A percentile compares a stretch with the other conserved stretches of the same genome.
Conservation (phyloP, 495 filamentous ascomycete genomes). For the Chaetomium fimeti region DNA sequence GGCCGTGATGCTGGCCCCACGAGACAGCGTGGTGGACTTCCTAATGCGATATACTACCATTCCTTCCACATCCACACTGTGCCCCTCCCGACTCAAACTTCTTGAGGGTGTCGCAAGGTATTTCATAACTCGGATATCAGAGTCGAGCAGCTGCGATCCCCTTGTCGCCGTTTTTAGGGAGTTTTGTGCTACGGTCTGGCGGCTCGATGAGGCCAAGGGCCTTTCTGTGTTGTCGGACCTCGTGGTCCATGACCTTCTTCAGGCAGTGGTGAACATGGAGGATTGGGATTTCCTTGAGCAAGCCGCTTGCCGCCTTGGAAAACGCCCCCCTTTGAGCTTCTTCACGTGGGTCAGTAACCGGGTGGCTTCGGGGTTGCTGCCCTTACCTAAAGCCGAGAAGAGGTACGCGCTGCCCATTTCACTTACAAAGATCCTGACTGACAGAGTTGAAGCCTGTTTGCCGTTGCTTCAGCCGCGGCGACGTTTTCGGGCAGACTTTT, state of each 20-base stretch:
- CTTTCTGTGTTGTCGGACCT: slow-evolving; percentile 12
- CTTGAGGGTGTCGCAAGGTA: slow-evolving; percentile 10
- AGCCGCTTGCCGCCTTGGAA: slow-evolving; percentile 8
- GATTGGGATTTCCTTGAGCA: slow-evolving; percentile 26
- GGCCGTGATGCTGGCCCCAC: slow-evolving; percentile 26
- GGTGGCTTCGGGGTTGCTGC: slow-evolving; percentile 7
- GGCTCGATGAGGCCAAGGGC: slow-evolving; percentile 15
- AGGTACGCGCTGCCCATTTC: slow-evolving; percentile 1
- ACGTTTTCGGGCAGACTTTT: not conserved
- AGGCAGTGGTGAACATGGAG: slow-evolving; percentile 8
- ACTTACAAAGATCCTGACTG: not conserved
- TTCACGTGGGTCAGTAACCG: slow-evolving; percentile 19
- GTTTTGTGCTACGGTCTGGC: slow-evolving; percentile 21
- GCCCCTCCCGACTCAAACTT: not conserved
- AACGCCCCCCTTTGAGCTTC: slow-evolving; percentile 16
- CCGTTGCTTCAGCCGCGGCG: not conserved
- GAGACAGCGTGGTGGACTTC: slow-evolving; percentile 29
- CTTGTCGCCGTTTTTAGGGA: slow-evolving; percentile 20
- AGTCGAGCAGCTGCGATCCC: slow-evolving; percentile 6
- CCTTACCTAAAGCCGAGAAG: slow-evolving; percentile 16
- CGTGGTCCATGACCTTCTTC: slow-evolving; percentile 16
- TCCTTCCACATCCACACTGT: not conserved
- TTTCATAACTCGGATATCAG: not conserved
- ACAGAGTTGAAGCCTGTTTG: slow-evolving; percentile 12
- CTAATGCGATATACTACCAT: slow-evolving; percentile 12